phyloP scores from a whole-genome alignment of 2,329 filamentous ascomycete genomes.

The Neocatenulostroma microsporum region DNA sequence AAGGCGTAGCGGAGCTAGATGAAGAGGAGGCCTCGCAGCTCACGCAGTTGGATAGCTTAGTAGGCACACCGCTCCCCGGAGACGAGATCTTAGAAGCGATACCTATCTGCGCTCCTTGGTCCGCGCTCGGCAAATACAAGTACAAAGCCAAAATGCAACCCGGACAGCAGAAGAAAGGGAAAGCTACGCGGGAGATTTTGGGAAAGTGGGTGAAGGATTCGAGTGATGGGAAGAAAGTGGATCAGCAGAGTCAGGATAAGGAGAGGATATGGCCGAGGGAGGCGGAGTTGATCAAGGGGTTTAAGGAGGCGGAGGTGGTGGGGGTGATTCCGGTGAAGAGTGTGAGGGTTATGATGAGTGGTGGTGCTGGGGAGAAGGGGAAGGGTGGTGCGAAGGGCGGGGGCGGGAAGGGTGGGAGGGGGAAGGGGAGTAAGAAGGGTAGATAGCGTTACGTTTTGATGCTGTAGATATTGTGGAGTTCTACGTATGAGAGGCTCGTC shows the following conservation, averaged over 20 bases:
- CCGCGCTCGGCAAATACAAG: slow-evolving; percentile 63
- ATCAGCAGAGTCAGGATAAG: slow-evolving; percentile 42
- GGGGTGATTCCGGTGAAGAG: slow-evolving; percentile 74
- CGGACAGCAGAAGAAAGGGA: slow-evolving; percentile 83
- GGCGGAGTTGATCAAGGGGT: slow-evolving; percentile 70
- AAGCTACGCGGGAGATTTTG: slow-evolving; percentile 86
- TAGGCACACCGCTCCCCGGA: slow-evolving; percentile 68
- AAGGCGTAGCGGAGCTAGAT: slow-evolving; percentile 38
- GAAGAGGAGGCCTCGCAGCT: slow-evolving; percentile 35
- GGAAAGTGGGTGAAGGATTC: slow-evolving; percentile 66
- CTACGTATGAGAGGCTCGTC: no score
- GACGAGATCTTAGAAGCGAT: slow-evolving; percentile 70
- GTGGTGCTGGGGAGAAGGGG: slow-evolving; percentile 27
- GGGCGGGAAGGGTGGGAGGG: slow-evolving; percentile 14
- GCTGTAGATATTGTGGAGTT: no score
- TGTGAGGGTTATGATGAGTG: slow-evolving; percentile 68
- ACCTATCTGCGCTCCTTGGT: slow-evolving; percentile 57
- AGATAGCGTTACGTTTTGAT: no score
- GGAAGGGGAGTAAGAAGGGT: slow-evolving; percentile 13
- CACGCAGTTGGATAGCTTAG: slow-evolving; percentile 59
- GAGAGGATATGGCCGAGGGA: slow-evolving; percentile 81
- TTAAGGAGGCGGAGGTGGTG: slow-evolving; percentile 75
- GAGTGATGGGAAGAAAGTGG: slow-evolving; percentile 38
- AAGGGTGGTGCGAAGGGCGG: slow-evolving; percentile 25
- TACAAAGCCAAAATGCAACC: slow-evolving; percentile 96